Percentiles rank a stretch among this genome's conserved stretches.
phyloP scores from a whole-genome alignment of 2,329 filamentous ascomycete species.

The Epichloe coenophiala region DNA sequence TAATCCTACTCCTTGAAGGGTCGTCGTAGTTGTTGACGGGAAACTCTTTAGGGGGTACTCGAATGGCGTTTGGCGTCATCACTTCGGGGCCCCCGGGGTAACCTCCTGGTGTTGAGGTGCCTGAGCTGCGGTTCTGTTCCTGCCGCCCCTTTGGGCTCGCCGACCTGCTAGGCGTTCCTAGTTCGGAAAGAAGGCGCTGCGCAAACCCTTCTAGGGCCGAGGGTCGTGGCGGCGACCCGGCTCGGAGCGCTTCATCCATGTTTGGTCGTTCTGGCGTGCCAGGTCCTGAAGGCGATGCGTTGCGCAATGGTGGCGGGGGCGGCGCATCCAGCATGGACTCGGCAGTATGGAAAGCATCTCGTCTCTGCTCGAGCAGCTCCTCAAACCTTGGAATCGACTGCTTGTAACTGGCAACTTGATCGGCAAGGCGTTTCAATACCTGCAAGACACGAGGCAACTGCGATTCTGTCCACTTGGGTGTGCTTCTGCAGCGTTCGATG shows the following conservation, averaged over 20 bases:
- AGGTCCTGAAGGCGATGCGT: slow-evolving; percentile 17
- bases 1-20: slow-evolving; percentile 16
- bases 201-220: slow-evolving; percentile 47
- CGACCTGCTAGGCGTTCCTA: slow-evolving; percentile 39
- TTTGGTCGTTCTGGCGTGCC: slow-evolving; percentile 28
- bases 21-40: slow-evolving; percentile 23
- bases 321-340: slow-evolving; percentile 31
- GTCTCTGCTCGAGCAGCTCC: slow-evolving; percentile 52
- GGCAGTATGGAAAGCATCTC: slow-evolving; percentile 50
- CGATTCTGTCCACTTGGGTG: slow-evolving; percentile 38
- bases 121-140: slow-evolving; percentile 23
- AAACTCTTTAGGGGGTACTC: slow-evolving; percentile 31
- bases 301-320: slow-evolving; percentile 11
- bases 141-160: slow-evolving; percentile 37
- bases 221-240: slow-evolving; percentile 37
- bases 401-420: slow-evolving; percentile 50
- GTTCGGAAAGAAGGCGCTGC: slow-evolving; percentile 47
- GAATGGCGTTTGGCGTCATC: slow-evolving; percentile 18
- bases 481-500: slow-evolving; percentile 37
- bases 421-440: slow-evolving; percentile 45
- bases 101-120: slow-evolving; percentile 18
- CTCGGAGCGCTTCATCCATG: slow-evolving; percentile 29
- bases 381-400: slow-evolving; percentile 58
- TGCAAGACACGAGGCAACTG: slow-evolving; percentile 40
- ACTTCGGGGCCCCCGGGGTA: slow-evolving; percentile 7